Evolutionary conservation across 2,329 filamentous ascomycete genomes (phyloP), one percentile per base, ranked within the genome.

Genomic region (Fusarium sp.): DNA sequence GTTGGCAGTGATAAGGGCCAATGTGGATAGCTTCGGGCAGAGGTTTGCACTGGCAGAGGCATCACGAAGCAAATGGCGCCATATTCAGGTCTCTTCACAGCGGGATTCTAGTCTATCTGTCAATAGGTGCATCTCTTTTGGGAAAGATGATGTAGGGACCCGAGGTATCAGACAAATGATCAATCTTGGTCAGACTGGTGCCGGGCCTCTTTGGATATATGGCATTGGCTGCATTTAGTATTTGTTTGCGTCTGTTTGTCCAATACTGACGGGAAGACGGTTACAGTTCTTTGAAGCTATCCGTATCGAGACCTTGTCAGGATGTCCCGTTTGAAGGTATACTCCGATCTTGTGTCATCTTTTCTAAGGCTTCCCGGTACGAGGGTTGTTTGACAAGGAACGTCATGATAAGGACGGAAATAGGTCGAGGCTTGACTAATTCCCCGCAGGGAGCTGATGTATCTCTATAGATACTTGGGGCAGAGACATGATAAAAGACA

Each of bases 391-490:
- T 39, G 56, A 67, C 63, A 35, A 48, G 37, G 18, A 14, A 57
- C 54, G 55, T 71, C 58, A 69, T 50, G 23, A 45, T n/a, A 21
- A 15, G 40, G 51, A 62, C 41, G n/a, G 59, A 70, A 71, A 73
- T 70, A 72, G 45, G 46, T 29, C 14, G 49, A 57, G 41, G 36
- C 68, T 50, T 37, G 31, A 29, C 37, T 18, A 58, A 55, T 59
- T 66, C 31, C 61, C 70, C 59, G 46, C 39, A 46, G 21, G 45
- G 57, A 18, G 23, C 20, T 9, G 40, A 50, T 37, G 36, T 43
- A 40, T 33, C 35, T n/a, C n/a, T n/a, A n/a, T 27, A 17, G 21
- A 42, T 36, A n/a, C 31, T 43, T 23, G 13, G 25, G 20, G 18
- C 13, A 46, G 35, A 43, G 18, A 29, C 18, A 15, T 23, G 25